Percentiles rank a stretch among this genome's conserved stretches.
Evolutionary conservation across 208 protist genomes (phyloP).

Genomic region (Trichomonas tenax): DNA sequence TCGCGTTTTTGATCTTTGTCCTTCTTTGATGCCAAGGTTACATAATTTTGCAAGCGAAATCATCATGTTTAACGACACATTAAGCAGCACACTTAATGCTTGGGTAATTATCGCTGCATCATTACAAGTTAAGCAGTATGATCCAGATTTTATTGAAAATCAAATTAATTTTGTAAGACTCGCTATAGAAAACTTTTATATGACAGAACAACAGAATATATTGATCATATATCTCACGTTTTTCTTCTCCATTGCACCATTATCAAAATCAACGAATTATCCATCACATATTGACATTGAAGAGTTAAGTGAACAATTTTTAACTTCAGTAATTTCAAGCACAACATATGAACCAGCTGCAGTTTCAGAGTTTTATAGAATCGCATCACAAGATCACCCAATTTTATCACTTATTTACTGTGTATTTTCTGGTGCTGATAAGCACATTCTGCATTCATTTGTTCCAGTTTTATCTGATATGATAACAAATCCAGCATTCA

Average conservation of each 20-base stretch:
- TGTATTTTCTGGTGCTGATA: background rate
- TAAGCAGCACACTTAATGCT: background rate
- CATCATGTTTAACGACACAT: background rate
- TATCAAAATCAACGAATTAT: background rate
- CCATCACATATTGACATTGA: background rate
- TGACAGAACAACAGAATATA: background rate
- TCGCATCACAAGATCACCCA: background rate
- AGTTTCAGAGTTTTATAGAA: background rate
- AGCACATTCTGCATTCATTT: background rate
- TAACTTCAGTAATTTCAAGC: background rate
- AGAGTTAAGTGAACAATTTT: background rate
- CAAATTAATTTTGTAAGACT: background rate
- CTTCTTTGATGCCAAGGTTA: background rate
- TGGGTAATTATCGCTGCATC: background rate
- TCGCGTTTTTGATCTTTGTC: background rate
- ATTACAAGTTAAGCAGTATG: background rate
- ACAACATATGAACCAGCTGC: background rate
- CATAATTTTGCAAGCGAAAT: background rate
- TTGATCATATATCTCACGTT: background rate
- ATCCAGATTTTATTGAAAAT: background rate
- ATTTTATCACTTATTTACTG: background rate
- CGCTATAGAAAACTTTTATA: background rate
- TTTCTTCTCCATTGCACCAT: background rate
- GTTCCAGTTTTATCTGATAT: background rate
- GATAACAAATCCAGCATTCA: background rate